Base-by-base conservation (phyloP, 2,329 filamentous ascomycete genomes). In the Talaromyces amestolkiae region DNA sequence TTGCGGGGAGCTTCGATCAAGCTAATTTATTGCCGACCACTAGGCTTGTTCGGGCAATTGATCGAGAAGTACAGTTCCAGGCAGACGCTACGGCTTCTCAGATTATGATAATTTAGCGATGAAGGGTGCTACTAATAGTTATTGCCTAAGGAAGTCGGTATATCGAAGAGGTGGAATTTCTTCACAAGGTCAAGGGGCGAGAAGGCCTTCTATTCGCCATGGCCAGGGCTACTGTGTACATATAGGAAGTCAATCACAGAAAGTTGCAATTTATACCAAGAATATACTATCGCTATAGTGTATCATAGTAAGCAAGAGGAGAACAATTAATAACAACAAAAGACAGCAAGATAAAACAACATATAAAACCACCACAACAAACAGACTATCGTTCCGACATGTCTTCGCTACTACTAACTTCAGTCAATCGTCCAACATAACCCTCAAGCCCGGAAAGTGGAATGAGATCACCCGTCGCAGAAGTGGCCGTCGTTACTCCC, bases 311-410 rank as follows among this genome's bases (percentile, higher is more conserved):
- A 53, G 27, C 24, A 53, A 19, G 17, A 11, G 31, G 8, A 53
- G 27, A 53, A 15, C 27, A 33, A 53, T 35, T 7, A 31, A n/a
- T 10, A 53, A 33, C 24, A 53, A 24, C 4, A 33, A 53, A 53
- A 31, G 8, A 13, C n/a, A 19, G 27, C 15, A 54, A 19, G 15
- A 22, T 22, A 37, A 17, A 37, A 51, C 24, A 27, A 31, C 2
- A 31, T 15, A 9, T 9, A 1, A 22, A 51, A 17, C 3, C 15
- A 37, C 17, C 24, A 1, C 27, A 31, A 22, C n/a, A 37, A 35
- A 54, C 10, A 8, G 3, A 59, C 24, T 58, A 65, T 27, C 59
- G 58, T 53, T 96, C 73, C 96, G 96, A 81, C 90, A 91, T 72
- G 95, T 97, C 77, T 93, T 91, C 35, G 24, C 61, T 63, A 45